Evolutionary conservation across 805 yeast species (phyloP), one percentile per base, ranked within the genome.

Genomic region (Candida loeiensis): DNA sequence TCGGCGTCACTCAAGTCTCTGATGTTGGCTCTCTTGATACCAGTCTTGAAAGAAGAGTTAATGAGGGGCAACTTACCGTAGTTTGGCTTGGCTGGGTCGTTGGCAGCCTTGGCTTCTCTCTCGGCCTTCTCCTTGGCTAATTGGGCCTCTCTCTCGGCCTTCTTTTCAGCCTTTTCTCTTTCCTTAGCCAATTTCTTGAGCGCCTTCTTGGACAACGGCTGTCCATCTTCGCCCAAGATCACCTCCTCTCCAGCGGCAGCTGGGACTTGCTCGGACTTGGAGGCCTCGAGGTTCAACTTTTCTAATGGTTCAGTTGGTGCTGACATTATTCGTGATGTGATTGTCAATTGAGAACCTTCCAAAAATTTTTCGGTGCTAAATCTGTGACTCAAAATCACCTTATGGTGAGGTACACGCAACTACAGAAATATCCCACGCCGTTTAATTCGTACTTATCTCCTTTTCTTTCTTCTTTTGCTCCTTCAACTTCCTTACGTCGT

Each of bases 151-250:
- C 82, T 83, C 63, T 87, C 97, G 28, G 88, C 93, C 73, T 90
- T 90, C 76, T 90, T 91, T 58, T 76, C 80, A 51, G 83, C 95
- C 73, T 91, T 91, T 67, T 90, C 97, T 59, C 77, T 80, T 66
- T 87, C 96, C 59, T 91, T 91, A 63, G 85, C 93, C 47, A 93
- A 76, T 71, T 93, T 93, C 76, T 93, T 93, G 55, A 93, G 71
- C 2, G 96, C 99, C 62, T 90, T 93, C 68, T 93, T 93, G 43
- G 95, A 83, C 52, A 88, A 69, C 19, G 96, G 96, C 66, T 76
- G 80, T 31, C 96, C 96, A 58, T 85, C 91, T 49, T 77, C 78
- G 9, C 84, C 82, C 34, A 79, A 58, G 35, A 66, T 48, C 14
- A 62, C 63, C 33, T 50, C 56, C 24, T 45, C 58, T 25, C 27